Conservation (phyloP, 192 early-diverging fungal genomes). For the Backusella morwellensis region DNA sequence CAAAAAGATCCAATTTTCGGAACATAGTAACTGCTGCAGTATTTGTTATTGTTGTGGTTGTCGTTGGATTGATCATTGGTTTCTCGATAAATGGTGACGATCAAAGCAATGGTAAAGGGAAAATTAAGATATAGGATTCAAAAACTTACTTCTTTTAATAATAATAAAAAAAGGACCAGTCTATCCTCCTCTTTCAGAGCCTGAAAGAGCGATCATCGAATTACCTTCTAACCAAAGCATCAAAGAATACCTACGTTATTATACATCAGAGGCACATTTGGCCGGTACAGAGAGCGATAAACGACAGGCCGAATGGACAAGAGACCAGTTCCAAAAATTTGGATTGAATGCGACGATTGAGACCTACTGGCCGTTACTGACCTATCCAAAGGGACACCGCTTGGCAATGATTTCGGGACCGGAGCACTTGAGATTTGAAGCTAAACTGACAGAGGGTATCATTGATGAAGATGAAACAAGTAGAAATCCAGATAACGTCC, state of each 20-base stretch:
- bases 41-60: not conserved
- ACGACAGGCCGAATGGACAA: conserved; percentile 54
- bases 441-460: conserved; percentile 50
- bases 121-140: not conserved
- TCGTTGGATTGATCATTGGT: not conserved
- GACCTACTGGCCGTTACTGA: conserved; percentile 60
- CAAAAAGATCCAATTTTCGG: not conserved
- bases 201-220: conserved; percentile 12
- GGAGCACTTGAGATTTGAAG: conserved; percentile 44
- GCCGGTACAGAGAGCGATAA: conserved; percentile 51
- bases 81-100: not conserved
- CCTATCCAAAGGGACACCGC: conserved; percentile 49
- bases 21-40: not conserved
- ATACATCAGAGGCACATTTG: conserved; percentile 56
- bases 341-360: conserved; percentile 57
- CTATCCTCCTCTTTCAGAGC: not conserved
- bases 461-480: conserved; percentile 61
- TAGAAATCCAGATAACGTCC: conserved; percentile 49
- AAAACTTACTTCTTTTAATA: not conserved
- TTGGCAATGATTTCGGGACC: conserved; percentile 53
- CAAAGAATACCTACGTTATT: conserved; percentile 46
- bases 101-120: not conserved
- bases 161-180: not conserved
- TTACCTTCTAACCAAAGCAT: conserved; percentile 30
- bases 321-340: conserved; percentile 46